phyloP scores from a whole-genome alignment of 2,329 filamentous ascomycete genomes.

The Chaetomium olivaceum region DNA sequence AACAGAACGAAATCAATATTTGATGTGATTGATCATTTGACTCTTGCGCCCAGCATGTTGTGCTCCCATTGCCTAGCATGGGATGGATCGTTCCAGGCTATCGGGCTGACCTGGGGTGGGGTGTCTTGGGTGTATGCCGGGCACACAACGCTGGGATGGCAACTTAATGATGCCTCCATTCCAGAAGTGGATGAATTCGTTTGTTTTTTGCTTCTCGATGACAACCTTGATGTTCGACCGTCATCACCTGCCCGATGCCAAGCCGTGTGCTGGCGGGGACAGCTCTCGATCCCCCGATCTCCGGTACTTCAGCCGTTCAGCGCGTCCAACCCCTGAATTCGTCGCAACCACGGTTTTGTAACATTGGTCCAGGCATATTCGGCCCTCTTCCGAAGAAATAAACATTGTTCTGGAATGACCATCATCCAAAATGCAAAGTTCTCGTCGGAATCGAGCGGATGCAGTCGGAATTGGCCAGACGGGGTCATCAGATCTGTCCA shows the following conservation, averaged over 20 bases:
- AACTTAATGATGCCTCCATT: neutral
- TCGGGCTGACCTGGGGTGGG: too few species aligned
- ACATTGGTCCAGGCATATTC: neutral
- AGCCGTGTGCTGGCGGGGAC: neutral
- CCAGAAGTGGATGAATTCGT: neutral
- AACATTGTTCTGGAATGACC: neutral
- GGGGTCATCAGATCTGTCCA: constrained; percentile 5
- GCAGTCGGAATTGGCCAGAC: constrained; percentile 14
- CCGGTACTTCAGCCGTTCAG: neutral
- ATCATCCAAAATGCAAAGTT: neutral
- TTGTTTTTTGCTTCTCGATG: neutral
- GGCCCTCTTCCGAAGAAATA: neutral
- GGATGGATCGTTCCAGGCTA: neutral
- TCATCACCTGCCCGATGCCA: neutral
- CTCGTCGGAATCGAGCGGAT: constrained; percentile 1
- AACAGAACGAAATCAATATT: neutral
- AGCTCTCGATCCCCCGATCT: neutral
- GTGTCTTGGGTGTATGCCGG: too few species aligned
- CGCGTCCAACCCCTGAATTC: constrained; percentile 1
- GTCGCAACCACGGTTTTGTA: neutral
- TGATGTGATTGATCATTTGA: neutral
- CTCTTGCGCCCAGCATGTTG: neutral
- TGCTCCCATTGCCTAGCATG: neutral
- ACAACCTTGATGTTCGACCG: neutral
- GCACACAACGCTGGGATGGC: neutral